A percentile compares a stretch with the other conserved stretches of the same genome.
phyloP scores from a whole-genome alignment of 2,329 filamentous ascomycete genomes.

The Fusarium udum region DNA sequence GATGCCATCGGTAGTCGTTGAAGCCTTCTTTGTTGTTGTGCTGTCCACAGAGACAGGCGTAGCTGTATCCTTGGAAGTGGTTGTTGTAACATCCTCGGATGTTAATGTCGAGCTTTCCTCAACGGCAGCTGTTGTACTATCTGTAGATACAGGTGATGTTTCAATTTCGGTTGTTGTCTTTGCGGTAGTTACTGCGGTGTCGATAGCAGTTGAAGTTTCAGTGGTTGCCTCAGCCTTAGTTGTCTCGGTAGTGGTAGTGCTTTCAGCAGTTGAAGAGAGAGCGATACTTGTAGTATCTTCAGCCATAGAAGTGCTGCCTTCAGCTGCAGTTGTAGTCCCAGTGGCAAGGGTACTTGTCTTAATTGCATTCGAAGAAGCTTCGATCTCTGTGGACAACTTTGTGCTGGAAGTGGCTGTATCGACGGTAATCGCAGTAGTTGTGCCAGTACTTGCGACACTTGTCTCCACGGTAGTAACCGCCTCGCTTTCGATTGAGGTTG shows the following conservation, averaged over 20 bases:
- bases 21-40: background rate
- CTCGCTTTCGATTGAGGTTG: background rate
- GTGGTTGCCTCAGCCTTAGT: rapidly evolving
- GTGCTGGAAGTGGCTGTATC: background rate
- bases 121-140: rapidly evolving
- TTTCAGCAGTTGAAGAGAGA: rapidly evolving
- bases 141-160: background rate
- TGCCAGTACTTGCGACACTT: too few species aligned
- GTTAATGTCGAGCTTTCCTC: rapidly evolving
- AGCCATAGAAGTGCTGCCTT: background rate
- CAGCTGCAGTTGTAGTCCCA: background rate
- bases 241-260: background rate
- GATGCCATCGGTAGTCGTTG: rapidly evolving
- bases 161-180: background rate
- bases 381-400: rapidly evolving
- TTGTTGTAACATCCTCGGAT: background rate
- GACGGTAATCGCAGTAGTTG: background rate
- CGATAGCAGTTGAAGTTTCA: rapidly evolving
- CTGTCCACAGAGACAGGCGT: rapidly evolving
- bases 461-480: background rate
- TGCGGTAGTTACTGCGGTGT: rapidly evolving
- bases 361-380: background rate
- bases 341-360: rapidly evolving
- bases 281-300: background rate
- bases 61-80: rapidly evolving